Evolutionary conservation across 2,329 filamentous ascomycete species (phyloP).

Genomic region (Claviceps digitariae): DNA sequence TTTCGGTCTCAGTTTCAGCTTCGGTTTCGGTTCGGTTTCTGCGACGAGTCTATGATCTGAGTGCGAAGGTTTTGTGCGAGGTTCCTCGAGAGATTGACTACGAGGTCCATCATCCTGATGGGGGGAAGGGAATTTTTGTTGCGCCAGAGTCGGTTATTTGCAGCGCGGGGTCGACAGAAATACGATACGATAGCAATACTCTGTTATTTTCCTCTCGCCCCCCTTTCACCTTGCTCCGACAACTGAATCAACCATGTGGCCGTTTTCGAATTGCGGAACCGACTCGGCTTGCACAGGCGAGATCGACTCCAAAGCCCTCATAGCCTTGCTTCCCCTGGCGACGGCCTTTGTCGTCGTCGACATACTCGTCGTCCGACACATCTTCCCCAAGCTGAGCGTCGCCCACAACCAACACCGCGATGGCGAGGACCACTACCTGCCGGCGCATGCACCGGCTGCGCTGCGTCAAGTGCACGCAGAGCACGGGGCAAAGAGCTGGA

Average conservation of each 20-base stretch:
- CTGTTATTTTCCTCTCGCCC: too few species aligned
- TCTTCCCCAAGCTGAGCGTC: conserved; percentile 61
- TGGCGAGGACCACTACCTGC: conserved; percentile 48
- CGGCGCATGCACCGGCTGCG: conserved; percentile 45
- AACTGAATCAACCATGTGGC: conserved; percentile 27
- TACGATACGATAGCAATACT: too few species aligned
- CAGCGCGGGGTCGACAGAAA: too few species aligned
- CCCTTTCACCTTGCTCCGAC: too few species aligned
- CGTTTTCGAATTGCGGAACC: conserved; percentile 37
- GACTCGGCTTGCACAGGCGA: conserved; percentile 36
- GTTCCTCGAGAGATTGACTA: too few species aligned
- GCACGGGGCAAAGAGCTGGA: conserved; percentile 38
- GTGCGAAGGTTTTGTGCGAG: too few species aligned
- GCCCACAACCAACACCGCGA: conserved; percentile 32
- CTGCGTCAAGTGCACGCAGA: conserved; percentile 46
- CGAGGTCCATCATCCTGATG: too few species aligned
- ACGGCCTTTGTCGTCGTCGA: conserved; percentile 54
- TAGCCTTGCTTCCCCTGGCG: conserved; percentile 57
- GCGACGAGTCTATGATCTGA: too few species aligned
- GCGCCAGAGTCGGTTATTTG: too few species aligned
- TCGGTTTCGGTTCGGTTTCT: too few species aligned
- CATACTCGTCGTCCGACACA: conserved; percentile 47
- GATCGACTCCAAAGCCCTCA: conserved; percentile 30
- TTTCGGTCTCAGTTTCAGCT: too few species aligned
- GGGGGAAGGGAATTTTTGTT: too few species aligned